Evolutionary conservation across 305 asterid species (phyloP), one percentile per base, ranked within the genome.

Genomic region (Rubia tinctorum): DNA sequence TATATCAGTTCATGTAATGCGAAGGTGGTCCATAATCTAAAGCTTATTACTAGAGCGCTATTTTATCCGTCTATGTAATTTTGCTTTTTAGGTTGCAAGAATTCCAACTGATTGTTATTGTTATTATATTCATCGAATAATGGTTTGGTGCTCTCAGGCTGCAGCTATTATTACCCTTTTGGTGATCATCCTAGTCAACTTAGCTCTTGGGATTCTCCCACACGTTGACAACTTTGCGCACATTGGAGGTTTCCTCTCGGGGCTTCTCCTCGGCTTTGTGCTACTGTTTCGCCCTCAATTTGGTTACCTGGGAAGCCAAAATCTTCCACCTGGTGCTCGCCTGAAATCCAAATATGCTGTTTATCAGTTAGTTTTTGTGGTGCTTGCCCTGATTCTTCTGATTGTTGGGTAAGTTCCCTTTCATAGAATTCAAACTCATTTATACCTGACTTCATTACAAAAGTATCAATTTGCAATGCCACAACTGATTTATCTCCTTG

Each of bases 191-290:
- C 82, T 79, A 39, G 83, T 94, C 23, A 94, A 94, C 84, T 85
- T 94, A 83, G 96, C 90, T 4, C 90, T 89, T 37, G 96, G 97
- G 63, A 89, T 91, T 73, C 92, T 91, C 67, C 98, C 98, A 23
- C 97, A 89, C 23, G 97, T 93, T 3, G 97, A 89, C 86, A 89
- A 91, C 77, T 93, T 88, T 75, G 97, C 97, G 18, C 96, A 91
- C 66, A 89, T 91, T 63, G 97, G 98, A 71, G 98, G 98, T 11
- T 91, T 93, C 82, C 10, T 89, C 72, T 77, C 86, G 7, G 97
- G 97, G 34, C 90, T 93, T 59, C 90, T 93, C 77, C 87, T 91
- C 30, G 98, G 97, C 61, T 93, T 93, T 72, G 78, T 90, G 11
- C 77, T 90, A 49, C 87, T 93, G 10, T 81, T 86, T 40, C 91